Base-by-base conservation (phyloP, 1,284 basidiomycete genomes). In the Wallemia hederae region DNA sequence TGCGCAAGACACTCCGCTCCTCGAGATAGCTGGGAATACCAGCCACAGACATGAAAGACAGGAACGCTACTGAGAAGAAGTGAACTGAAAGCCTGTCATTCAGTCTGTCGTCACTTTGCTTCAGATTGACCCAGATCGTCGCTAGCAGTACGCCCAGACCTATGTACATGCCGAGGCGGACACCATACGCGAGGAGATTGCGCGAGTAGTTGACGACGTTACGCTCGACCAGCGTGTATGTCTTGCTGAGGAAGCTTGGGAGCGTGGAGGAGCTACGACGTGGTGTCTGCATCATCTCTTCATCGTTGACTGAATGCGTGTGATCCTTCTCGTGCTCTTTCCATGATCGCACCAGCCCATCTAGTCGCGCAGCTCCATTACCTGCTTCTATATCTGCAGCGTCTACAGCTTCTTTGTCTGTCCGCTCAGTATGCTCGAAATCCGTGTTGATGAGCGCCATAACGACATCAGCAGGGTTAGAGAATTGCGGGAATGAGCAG, bases 161-260 rank as follows among this genome's bases (percentile, higher is more conserved):
- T 66, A 65, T 63, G 63, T 80, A 81, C 78, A 81, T 80, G 26
- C 71, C 78, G 0, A 74, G 64, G 29, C 79, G 71, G 1, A 81
- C 74, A n/a, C 79, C 78, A 66, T 79, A 81, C 1, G 78, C 79
- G 29, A 81, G 70, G 1, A 80, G 65, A 66, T 80, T 80, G 5
- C 39, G 11, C 11, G 39, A 49, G 22, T 49, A 49, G 39, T 49
- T 49, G 39, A 49, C 11, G 5, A 49, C 5, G 19, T 49, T 49
- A 5, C 39, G 11, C 39, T 49, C 9, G 3, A 22, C 5, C 5
- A 49, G 19, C 11, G n/a, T 22, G 68, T 65, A 24, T 1, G 27
- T 60, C 5, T 2, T 19, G n/a, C 19, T 25, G 24, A 24, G 17
- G 31, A 28, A 58, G 19, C 1, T 22, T 24, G 24, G 31, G 24